Base-by-base conservation (phyloP, 768 basidiomycete species). In the Cytidiella melzeri region DNA sequence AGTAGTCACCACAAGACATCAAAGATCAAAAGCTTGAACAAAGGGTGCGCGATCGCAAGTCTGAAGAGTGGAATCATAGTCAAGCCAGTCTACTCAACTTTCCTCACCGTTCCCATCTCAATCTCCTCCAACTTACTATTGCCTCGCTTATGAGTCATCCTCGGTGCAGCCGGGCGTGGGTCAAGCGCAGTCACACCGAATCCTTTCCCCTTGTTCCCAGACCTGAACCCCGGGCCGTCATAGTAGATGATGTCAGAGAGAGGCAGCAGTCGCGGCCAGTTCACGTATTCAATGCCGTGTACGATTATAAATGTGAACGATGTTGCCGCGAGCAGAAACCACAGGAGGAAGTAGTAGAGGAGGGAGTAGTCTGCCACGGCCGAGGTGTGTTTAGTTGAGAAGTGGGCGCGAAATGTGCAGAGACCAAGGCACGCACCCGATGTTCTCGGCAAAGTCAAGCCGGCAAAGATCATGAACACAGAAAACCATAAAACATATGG, bases 221-320 rank as follows among this genome's bases (percentile, higher is more conserved):
- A 85, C 28, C 88, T 83, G 72, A 77, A 92, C 4, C 93, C 94
- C 27, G 92, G 87, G 13, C 96, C 96, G 42, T 76, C 74, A 65
- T 97, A 99, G 61, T 87, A 82, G 48, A 98, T 84, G 45, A 84
- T 72, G 49, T 92, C 88, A 24, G 72, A 70, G 3, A 84, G 81
- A 0, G 91, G 87, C 55, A 87, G 78, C 47, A 99, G 75, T 10
- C 85, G 79, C 11, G 96, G 96, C 90, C 93, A 97, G 13, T 87
- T 79, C 47, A 99, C 95, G 63, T 96, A 99, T 53, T 92, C 89
- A 55, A 94, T 83, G 30, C 94, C 95, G 66, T 95, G 78, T n/a
- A 79, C 65, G 59, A 84, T 55, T 55, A 98, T 92, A 69, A 88
- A 93, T 40, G 70, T 57, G 50, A 85, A 67, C 11, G 92, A 74